These are phyloP conservation scores for Rubia balearica DNA, from an alignment of 305 asterid genomes.

Conservation along the genomic window DNA sequence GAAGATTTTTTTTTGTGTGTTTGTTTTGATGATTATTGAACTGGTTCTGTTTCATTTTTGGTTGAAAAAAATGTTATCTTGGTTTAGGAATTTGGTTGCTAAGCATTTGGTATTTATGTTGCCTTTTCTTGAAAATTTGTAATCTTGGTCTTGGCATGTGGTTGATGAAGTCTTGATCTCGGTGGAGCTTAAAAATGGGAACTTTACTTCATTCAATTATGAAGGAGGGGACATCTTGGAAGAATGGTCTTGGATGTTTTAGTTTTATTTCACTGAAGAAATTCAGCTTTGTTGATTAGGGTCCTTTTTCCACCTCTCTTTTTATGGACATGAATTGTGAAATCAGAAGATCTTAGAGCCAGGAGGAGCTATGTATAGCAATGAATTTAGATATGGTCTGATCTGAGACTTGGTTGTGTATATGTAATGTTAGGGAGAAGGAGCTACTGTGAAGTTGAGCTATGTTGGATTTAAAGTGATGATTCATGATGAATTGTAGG, in stretches of 20 bases:
- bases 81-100: background rate
- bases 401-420: background rate
- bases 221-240: background rate
- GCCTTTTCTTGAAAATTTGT: background rate
- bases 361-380: background rate
- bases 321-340: background rate
- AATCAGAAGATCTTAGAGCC: background rate
- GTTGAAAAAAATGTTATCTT: background rate
- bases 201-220: background rate
- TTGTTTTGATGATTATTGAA: background rate
- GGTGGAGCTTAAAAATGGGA: slow-evolving; percentile 4
- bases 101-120: background rate
- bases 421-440: background rate
- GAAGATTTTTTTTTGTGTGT: background rate
- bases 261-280: too few relatives aligned
- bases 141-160: background rate
- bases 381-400: background rate
- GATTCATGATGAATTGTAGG: background rate
- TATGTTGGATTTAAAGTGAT: background rate
- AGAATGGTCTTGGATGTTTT: background rate
- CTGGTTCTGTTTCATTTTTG: background rate
- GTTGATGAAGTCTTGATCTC: background rate
- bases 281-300: too few relatives aligned
- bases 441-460: background rate
- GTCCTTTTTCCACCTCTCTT: too few relatives aligned